These are phyloP conservation scores for Syncephalastrum racemosum DNA, from an alignment of 371 early-diverging fungal genomes.

Conservation along the genomic window DNA sequence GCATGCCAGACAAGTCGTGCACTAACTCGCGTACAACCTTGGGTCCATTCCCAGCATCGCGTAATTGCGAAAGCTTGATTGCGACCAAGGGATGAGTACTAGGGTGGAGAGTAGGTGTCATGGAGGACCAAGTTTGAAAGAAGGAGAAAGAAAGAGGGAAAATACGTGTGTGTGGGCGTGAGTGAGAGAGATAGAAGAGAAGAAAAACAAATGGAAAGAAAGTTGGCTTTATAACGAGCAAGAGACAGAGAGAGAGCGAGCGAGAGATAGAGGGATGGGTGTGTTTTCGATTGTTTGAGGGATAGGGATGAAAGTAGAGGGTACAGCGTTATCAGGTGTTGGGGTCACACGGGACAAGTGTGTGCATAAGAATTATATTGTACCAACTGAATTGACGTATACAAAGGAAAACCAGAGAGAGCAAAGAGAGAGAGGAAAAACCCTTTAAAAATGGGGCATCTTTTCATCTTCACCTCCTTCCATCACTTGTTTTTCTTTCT, in stretches of 20 bases:
- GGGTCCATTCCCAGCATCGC: constrained; percentile 55
- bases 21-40: constrained; percentile 72
- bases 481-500: constrained; percentile 3
- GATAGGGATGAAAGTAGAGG: constrained; percentile 1
- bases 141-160: constrained; percentile 25
- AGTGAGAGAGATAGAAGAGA: constrained; percentile 1
- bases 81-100: constrained; percentile 71
- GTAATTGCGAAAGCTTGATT: constrained; percentile 69
- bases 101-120: constrained; percentile 26
- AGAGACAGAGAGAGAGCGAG: constrained; percentile 3
- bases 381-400: no score
- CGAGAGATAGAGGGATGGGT: constrained; percentile 7
- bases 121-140: constrained; percentile 11
- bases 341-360: no score
- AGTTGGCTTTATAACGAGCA: constrained; percentile 1
- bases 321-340: no score
- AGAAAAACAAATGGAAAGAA: constrained; percentile 18
- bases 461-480: no score
- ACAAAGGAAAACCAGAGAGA: constrained; percentile 4
- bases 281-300: neutral
- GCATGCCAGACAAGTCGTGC: constrained; percentile 57
- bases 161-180: no score
- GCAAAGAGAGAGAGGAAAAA: neutral
- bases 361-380: no score
- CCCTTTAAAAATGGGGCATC: no score